Evolutionary conservation across 2,329 filamentous ascomycete genomes (phyloP).

Genomic region (Emergomyces pasteurianus): DNA sequence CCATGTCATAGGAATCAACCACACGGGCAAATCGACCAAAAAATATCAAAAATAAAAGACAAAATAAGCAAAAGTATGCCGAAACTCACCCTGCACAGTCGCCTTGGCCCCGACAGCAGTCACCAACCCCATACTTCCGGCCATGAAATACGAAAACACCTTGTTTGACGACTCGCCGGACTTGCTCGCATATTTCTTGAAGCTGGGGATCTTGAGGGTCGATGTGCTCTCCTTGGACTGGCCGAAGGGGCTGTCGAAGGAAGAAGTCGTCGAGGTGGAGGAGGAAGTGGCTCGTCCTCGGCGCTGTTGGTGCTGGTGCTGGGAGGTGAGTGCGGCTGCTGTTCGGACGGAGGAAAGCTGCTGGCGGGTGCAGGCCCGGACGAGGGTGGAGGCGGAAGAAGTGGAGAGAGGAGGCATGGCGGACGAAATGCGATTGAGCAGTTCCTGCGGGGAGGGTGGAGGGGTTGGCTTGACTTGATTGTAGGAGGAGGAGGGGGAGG

Average conservation of each 20-base stretch:
- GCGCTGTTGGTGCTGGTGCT: constrained; percentile 30
- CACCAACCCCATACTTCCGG: constrained; percentile 85
- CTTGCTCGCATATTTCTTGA: constrained; percentile 73
- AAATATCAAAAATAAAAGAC: constrained; percentile 4
- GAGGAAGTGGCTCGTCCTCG: constrained; percentile 16
- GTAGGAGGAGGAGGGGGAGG: constrained; percentile 13
- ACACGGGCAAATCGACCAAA: background rate
- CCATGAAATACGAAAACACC: constrained; percentile 97
- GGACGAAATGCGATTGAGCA: background rate
- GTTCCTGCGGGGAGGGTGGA: constrained; percentile 8
- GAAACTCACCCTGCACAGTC: constrained; percentile 79
- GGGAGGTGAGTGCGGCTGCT: constrained; percentile 25
- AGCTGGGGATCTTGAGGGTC: constrained; percentile 71
- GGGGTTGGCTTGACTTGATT: constrained; percentile 5
- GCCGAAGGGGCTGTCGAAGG: constrained; percentile 46
- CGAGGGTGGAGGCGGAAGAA: constrained; percentile 52
- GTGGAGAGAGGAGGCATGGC: constrained; percentile 58
- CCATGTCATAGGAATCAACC: too few relatives aligned
- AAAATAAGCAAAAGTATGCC: background rate
- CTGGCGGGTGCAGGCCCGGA: constrained; percentile 45
- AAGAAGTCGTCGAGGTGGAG: constrained; percentile 19
- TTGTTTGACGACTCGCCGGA: constrained; percentile 60
- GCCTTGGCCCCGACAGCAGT: constrained; percentile 91
- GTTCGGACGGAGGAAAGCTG: constrained; percentile 33
- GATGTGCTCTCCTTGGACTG: constrained; percentile 32